Evolutionary conservation across 768 basidiomycete species (phyloP).

Genomic region (Solioccasus polychromus): DNA sequence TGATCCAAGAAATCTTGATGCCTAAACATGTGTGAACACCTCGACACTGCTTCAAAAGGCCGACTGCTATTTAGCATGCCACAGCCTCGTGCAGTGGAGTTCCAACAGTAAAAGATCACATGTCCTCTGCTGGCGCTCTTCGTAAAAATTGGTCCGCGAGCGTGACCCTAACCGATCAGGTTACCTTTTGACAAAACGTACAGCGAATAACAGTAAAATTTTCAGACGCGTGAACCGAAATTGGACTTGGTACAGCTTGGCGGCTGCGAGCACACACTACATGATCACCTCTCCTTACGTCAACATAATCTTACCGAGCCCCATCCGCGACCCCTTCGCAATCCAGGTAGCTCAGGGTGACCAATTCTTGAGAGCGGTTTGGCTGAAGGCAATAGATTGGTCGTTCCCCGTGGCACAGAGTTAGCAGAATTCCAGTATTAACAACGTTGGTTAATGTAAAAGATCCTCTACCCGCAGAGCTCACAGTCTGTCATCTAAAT

Average conservation of each 20-base stretch:
- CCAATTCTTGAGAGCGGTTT: constrained; percentile 38
- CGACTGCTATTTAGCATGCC: constrained; percentile 56
- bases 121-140: constrained; percentile 37
- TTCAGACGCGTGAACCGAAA: too few relatives aligned
- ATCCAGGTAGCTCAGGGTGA: constrained; percentile 26
- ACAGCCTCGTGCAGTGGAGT: constrained; percentile 50
- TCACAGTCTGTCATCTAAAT: constrained; percentile 47
- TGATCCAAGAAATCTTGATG: constrained; percentile 48
- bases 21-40: constrained; percentile 31
- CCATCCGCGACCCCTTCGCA: constrained; percentile 37
- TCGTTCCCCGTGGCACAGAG: constrained; percentile 43
- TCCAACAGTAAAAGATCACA: constrained; percentile 55
- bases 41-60: too few relatives aligned
- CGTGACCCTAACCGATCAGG: too few relatives aligned
- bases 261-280: too few relatives aligned
- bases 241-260: too few relatives aligned
- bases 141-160: constrained; percentile 39
- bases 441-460: too few relatives aligned
- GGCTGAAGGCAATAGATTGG: not conserved
- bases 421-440: too few relatives aligned
- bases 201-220: too few relatives aligned
- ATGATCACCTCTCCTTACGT: constrained; percentile 49
- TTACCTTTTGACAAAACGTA: too few relatives aligned
- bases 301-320: constrained; percentile 33
- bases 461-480: too few relatives aligned